Base-by-base conservation (phyloP, 192 early-diverging fungal species). In the Linnemannia schmuckeri region DNA sequence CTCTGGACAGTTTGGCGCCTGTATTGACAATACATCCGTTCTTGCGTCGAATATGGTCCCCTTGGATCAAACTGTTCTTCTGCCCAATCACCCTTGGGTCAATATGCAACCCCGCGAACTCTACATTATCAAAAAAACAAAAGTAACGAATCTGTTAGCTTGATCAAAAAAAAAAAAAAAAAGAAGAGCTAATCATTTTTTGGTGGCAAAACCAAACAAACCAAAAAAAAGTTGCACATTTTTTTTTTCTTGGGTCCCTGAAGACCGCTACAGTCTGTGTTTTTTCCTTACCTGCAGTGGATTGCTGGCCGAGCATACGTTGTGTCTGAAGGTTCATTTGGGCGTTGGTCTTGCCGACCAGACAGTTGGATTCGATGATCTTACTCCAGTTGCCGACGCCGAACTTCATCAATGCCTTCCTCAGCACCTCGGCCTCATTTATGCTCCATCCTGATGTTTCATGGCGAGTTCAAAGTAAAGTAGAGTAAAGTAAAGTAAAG, bases 291-390 rank as follows among this genome's bases (percentile, higher is more conserved):
- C 94, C 94, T 75, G 96, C 97, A 8, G 96, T 98, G 89, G 96
- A 97, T 83, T 99, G 98, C 84, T 99, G 97, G 0, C 98, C 98
- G 2, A 99, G 92, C 92, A 99, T 93, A 44, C 98, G 91, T 86
- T 99, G 98, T 27, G 96, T 94, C 80, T 99, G 98, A 52, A 99
- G 86, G 90, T 99, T 98, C 95, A 98, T 96, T 89, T 99, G 98
- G 12, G 98, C 97, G 76, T 96, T 98, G n/a, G 97, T 98, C 80
- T 99, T 99, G 61, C 97, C 98, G 13, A 97, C 97, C 6, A 99
- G 88, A 80, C 96, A 96, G 52, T 94, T 93, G 35, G 93, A 94
- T 74, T 97, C 97, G 83, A 98, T 96, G 80, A 99, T 98, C 80
- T 97, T 96, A 87, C 95, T 95, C 98, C 98, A 99, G 88, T 98